A percentile compares a stretch with the other conserved stretches of the same genome.
These are phyloP conservation scores for Arthrocladium fulminans DNA, from an alignment of 2,329 filamentous ascomycete genomes.

Conservation along the genomic window DNA sequence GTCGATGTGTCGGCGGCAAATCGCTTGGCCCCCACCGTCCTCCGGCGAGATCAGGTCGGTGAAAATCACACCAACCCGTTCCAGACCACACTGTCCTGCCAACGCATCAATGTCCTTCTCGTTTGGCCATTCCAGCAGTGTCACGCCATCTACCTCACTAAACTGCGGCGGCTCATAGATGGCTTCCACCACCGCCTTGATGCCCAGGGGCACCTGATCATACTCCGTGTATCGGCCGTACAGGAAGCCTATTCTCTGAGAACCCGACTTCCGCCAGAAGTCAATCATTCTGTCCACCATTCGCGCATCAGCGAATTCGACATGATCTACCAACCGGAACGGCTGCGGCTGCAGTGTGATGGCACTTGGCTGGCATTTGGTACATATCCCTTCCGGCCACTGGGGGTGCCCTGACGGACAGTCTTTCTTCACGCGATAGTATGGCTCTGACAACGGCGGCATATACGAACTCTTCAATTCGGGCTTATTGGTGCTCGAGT, in stretches of 20 bases:
- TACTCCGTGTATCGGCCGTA: conserved; percentile 91
- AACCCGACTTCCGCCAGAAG: conserved; percentile 78
- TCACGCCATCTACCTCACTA: conserved; percentile 80
- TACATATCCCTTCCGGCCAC: conserved; percentile 95
- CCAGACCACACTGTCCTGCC: conserved; percentile 71
- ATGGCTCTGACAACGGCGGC: conserved; percentile 86
- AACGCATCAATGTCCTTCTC: conserved; percentile 73
- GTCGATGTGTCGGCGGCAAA: conserved; percentile 93
- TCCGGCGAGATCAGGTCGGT: conserved; percentile 83
- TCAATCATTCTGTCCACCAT: conserved; percentile 86
- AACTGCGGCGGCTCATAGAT: conserved; percentile 94
- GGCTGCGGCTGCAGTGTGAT: conserved; percentile 90
- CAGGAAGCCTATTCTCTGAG: conserved; percentile 77
- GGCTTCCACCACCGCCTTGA: conserved; percentile 92
- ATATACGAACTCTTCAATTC: conserved; percentile 92
- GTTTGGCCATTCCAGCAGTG: conserved; percentile 73
- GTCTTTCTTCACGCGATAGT: conserved; percentile 76
- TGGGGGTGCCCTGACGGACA: conserved; percentile 88
- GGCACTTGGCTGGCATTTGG: conserved; percentile 93
- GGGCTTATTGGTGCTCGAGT: conserved; percentile 91
- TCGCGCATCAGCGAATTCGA: conserved; percentile 80
- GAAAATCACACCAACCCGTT: conserved; percentile 87
- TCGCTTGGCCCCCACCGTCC: conserved; percentile 69
- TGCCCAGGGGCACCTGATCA: conserved; percentile 79
- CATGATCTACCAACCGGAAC: conserved; percentile 96